Evolutionary conservation across 2,329 filamentous ascomycete genomes (phyloP).

Genomic region (Neurospora sp.): DNA sequence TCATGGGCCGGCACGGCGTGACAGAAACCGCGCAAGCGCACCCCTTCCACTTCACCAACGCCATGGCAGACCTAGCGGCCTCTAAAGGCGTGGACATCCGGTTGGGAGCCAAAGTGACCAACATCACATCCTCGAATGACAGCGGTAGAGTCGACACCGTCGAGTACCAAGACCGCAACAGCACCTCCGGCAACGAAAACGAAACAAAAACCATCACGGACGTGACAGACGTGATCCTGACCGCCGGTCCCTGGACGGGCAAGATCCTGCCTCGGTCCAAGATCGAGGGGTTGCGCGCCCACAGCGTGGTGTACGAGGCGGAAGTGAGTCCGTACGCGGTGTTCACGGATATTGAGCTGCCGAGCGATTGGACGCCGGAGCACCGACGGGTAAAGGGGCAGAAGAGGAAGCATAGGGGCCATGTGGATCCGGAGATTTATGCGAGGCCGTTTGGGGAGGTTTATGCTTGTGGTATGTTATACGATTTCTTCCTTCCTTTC

Average conservation of each 20-base stretch:
- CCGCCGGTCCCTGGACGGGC: constrained; percentile 42
- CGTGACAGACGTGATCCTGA: constrained; percentile 44
- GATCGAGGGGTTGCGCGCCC: constrained; percentile 49
- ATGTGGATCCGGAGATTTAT: constrained; percentile 86
- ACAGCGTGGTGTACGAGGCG: constrained; percentile 55
- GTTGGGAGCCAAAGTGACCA: constrained; percentile 55
- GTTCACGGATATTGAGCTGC: constrained; percentile 78
- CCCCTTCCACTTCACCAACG: constrained; percentile 79
- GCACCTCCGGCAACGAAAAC: constrained; percentile 10
- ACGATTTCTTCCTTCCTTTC: background rate
- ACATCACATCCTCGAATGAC: constrained; percentile 42
- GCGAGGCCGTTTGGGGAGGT: constrained; percentile 80
- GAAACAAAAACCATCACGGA: constrained; percentile 26
- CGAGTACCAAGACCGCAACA: constrained; percentile 43
- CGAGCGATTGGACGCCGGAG: constrained; percentile 48
- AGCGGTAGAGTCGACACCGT: constrained; percentile 38
- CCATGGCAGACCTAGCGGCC: constrained; percentile 67
- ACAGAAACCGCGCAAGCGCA: constrained; percentile 88
- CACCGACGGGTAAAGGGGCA: constrained; percentile 37
- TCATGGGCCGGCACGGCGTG: constrained; percentile 63
- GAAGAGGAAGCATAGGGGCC: constrained; percentile 45
- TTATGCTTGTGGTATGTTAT: constrained; percentile 68
- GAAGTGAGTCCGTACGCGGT: constrained; percentile 64
- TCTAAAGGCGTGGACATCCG: constrained; percentile 59
- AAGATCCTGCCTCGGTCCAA: constrained; percentile 46